These are phyloP conservation scores for Daldinia sp. DNA, from an alignment of 2,329 filamentous ascomycete species.

Conservation along the genomic window DNA sequence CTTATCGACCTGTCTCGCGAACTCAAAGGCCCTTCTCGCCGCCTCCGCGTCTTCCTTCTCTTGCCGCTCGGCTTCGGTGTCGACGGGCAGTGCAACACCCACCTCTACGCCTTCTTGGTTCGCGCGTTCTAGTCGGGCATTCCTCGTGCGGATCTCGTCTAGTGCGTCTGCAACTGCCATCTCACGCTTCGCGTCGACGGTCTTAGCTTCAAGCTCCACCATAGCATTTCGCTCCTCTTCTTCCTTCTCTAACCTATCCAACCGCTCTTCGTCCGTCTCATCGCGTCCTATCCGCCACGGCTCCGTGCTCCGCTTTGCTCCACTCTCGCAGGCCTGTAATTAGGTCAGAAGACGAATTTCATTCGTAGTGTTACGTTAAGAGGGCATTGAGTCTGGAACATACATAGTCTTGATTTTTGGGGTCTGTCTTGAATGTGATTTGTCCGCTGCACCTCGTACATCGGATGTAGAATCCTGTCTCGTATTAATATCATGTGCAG, in stretches of 20 bases:
- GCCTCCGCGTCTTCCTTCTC: constrained; percentile 86
- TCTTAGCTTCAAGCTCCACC: constrained; percentile 94
- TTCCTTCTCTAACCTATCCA: constrained; percentile 83
- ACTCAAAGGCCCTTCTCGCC: constrained; percentile 79
- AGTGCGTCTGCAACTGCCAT: constrained; percentile 97
- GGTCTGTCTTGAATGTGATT: constrained; percentile 94
- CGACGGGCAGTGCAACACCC: constrained; percentile 59
- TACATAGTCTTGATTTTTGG: constrained; percentile 90
- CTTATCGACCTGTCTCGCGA: constrained; percentile 61
- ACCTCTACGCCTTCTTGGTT: constrained; percentile 72
- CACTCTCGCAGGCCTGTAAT: constrained; percentile 64
- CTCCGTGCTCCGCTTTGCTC: constrained; percentile 93
- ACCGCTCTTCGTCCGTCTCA: constrained; percentile 86
- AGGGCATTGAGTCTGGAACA: neutral
- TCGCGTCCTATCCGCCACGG: constrained; percentile 75
- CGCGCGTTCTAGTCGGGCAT: constrained; percentile 84
- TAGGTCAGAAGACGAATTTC: constrained; percentile 1
- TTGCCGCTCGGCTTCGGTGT: constrained; percentile 68
- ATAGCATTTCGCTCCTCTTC: constrained; percentile 86
- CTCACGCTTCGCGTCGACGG: constrained; percentile 88
- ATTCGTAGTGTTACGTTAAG: constrained; percentile 47
- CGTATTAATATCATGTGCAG: constrained; percentile 3
- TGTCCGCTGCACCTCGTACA: constrained; percentile 52
- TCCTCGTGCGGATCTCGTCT: constrained; percentile 91
- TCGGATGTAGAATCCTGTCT: constrained; percentile 78